Conservation (phyloP, 2,329 filamentous ascomycete species). For the Clonostachys chloroleuca region DNA sequence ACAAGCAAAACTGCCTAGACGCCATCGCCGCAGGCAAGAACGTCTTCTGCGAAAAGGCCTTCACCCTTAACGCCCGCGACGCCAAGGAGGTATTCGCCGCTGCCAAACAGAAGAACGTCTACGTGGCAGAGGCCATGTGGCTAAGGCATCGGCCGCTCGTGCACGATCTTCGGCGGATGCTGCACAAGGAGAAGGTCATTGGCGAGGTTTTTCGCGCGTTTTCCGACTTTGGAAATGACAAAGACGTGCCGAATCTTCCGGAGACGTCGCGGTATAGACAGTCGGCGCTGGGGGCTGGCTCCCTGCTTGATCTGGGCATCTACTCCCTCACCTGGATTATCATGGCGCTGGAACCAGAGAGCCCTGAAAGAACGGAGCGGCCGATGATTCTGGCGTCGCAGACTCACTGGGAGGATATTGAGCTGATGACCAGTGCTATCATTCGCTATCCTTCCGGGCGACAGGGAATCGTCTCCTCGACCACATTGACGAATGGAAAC, state of each 20-base stretch:
- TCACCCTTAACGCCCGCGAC: conserved; percentile 31
- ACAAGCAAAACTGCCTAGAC: conserved; percentile 34
- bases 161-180: conserved; percentile 19
- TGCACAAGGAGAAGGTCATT: conserved; percentile 32
- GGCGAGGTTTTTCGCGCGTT: conserved; percentile 29
- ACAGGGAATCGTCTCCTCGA: conserved; percentile 34
- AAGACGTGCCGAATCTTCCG: conserved; percentile 22
- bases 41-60: conserved; percentile 39
- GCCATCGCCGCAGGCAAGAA: conserved; percentile 36
- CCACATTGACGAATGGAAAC: conserved; percentile 6
- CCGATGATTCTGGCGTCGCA: conserved; percentile 22
- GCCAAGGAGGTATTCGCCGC: conserved; percentile 30
- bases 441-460: conserved; percentile 28
- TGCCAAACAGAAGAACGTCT: conserved; percentile 31
- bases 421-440: conserved; percentile 27
- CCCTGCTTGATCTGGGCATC: conserved; percentile 35
- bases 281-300: conserved; percentile 32
- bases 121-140: conserved; percentile 41
- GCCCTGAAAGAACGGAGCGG: neutral
- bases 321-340: conserved; percentile 35
- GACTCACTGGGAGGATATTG: conserved; percentile 23
- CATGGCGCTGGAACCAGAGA: conserved; percentile 19
- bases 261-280: conserved; percentile 25
- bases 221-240: conserved; percentile 30
- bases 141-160: conserved; percentile 34